Conservation (phyloP, 192 early-diverging fungal species). For the Chytriomyces sp. region DNA sequence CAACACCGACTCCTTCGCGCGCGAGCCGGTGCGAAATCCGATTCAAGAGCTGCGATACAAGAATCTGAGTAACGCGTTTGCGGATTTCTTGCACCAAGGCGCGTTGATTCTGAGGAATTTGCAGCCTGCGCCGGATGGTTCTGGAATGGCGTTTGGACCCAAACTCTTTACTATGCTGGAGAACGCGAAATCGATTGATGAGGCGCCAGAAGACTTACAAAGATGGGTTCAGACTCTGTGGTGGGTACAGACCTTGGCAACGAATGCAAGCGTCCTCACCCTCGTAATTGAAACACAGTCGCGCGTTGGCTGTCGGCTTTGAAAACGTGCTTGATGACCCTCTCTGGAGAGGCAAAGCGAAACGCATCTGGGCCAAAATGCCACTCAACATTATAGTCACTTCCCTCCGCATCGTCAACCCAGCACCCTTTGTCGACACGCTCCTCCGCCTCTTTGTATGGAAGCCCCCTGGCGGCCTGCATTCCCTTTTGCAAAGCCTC, state of each 20-base stretch:
- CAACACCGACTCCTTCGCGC: neutral
- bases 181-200: slow-evolving; percentile 2
- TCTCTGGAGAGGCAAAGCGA: slow-evolving; percentile 39
- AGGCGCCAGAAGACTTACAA: slow-evolving; percentile 26
- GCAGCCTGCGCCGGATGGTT: neutral
- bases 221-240: slow-evolving; percentile 20
- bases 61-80: neutral
- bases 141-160: neutral
- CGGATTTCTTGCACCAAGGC: neutral
- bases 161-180: slow-evolving; percentile 1
- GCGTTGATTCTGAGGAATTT: neutral
- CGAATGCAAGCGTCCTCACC: too few relatives aligned
- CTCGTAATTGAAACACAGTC: too few relatives aligned
- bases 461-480: slow-evolving; percentile 40
- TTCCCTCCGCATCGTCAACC: slow-evolving; percentile 37
- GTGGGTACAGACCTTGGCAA: too few relatives aligned
- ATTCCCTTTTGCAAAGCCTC: slow-evolving; percentile 40
- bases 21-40: neutral
- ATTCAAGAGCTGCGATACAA: slow-evolving; percentile 9
- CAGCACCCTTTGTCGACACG: slow-evolving; percentile 44
- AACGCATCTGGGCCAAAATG: slow-evolving; percentile 32
- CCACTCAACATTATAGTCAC: slow-evolving; percentile 38
- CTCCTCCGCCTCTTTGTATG: slow-evolving; percentile 44
- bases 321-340: slow-evolving; percentile 39
- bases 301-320: slow-evolving; percentile 29